Evolutionary conservation across 768 basidiomycete species (phyloP).

Genomic region (Suillus fuscotomentosus): DNA sequence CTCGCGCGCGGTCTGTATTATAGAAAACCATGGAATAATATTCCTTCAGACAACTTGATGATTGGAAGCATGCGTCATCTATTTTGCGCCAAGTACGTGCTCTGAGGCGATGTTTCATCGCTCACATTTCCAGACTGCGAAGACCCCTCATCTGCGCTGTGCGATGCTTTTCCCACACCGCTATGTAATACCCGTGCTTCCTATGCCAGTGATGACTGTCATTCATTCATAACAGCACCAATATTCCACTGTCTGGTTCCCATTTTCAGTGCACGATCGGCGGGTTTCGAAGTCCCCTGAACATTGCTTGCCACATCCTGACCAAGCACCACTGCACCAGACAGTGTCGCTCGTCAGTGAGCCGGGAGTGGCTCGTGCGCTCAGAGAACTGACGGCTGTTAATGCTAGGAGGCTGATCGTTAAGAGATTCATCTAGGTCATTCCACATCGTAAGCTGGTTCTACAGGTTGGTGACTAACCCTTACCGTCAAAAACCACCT

Average conservation of each 20-base stretch:
- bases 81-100: background rate
- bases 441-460: background rate
- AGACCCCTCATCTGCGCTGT: background rate
- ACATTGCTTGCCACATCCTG: slow-evolving; percentile 10
- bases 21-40: slow-evolving; percentile 20
- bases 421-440: background rate
- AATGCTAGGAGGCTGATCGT: background rate
- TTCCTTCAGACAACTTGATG: background rate
- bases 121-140: background rate
- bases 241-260: slow-evolving; percentile 8
- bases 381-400: background rate
- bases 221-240: slow-evolving; percentile 12
- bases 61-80: background rate
- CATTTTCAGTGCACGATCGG: slow-evolving; percentile 7
- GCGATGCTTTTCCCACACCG: background rate
- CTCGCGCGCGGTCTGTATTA: slow-evolving; percentile 29
- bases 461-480: background rate
- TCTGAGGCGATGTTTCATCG: background rate
- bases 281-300: slow-evolving; percentile 10
- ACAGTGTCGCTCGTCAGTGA: background rate
- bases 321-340: slow-evolving; percentile 12
- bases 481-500: background rate
- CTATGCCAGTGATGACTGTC: background rate
- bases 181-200: background rate
- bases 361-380: background rate